Evolutionary conservation across 768 basidiomycete genomes (phyloP), one percentile per base, ranked within the genome.

Genomic region (Antrodiella citrinella): DNA sequence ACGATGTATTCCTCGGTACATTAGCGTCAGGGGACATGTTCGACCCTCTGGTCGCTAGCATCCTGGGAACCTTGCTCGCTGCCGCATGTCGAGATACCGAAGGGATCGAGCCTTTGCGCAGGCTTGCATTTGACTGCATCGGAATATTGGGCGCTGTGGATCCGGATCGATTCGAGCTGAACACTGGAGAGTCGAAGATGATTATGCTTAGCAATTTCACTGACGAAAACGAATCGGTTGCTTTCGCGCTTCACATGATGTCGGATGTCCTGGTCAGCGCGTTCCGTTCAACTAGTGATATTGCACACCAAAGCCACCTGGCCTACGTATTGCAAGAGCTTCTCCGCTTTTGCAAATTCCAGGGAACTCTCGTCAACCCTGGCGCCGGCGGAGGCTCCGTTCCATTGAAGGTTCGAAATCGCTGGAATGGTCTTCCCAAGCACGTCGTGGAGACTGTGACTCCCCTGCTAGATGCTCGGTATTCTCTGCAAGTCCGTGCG

Each of bases 321-420:
- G 93, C 91, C 0, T 96, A 81, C 63, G 85, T 84, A 10, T 92
- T 99, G 35, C 95, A 99, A 69, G 88, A 97, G 58, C 72, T 99
- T 25, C 69, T 95, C 15, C 77, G 75, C 48, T 88, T 91, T 62
- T 97, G 94, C 66, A 81, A 82, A 24, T 97, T 98, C 64, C 84
- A 82, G 0, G 72, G 82, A 2, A 77, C 80, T n/a, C 74, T 94
- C 3, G 74, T 96, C 13, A 71, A 74, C 1, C 66, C 76, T 3
- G 77, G 73, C 26, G 67, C 64, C 12, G 69, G 72, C 4, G 66
- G 65, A 0, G 57, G 51, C 26, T 71, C 84, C 0, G 71, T 86
- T 7, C 68, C 85, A 2, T 55, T 82, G 40, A 87, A 80, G 60
- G 80, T 83, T 13, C 78, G 86, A 23, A 80, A 75, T 44, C 73